Evolutionary conservation across 805 yeast species (phyloP).

Genomic region (Cyberlindnera euphorbiiphila): DNA sequence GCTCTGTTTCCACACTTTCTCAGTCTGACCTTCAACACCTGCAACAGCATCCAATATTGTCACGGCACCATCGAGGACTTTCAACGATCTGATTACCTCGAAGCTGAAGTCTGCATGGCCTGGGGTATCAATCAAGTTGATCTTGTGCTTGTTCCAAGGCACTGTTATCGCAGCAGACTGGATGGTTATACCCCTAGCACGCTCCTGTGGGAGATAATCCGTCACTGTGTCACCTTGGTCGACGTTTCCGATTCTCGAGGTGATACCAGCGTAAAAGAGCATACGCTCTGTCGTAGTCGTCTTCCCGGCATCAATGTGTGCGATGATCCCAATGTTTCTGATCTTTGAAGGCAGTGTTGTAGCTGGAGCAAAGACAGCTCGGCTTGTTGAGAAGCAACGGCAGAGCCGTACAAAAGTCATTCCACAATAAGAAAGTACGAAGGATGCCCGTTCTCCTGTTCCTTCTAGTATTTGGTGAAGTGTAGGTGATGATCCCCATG

Average conservation of each 20-base stretch:
- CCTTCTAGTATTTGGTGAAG: no score
- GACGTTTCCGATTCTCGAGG: conserved; percentile 80
- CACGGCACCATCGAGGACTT: conserved; percentile 93
- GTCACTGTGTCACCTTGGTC: conserved; percentile 97
- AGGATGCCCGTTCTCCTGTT: background rate
- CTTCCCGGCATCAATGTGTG: conserved; percentile 99
- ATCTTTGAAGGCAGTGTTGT: conserved; percentile 31
- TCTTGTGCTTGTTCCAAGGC: conserved; percentile 73
- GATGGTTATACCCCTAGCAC: conserved; percentile 91
- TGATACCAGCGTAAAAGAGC: conserved; percentile 85
- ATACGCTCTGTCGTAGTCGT: conserved; percentile 96
- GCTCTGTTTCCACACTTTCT: conserved; percentile 94
- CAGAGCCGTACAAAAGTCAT: background rate
- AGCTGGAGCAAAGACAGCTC: background rate
- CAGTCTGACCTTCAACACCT: conserved; percentile 98
- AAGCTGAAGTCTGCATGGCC: conserved; percentile 98
- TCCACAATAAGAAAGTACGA: background rate
- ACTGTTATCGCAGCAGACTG: conserved; percentile 94
- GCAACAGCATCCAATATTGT: conserved; percentile 93
- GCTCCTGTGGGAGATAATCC: conserved; percentile 84
- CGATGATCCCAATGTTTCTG: conserved; percentile 92
- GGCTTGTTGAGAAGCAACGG: conserved; percentile 5
- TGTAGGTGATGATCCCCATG: background rate
- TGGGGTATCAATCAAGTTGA: conserved; percentile 93
- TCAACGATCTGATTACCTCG: conserved; percentile 83